Percentiles rank a stretch among this genome's conserved stretches.
Conservation (phyloP, 2,329 filamentous ascomycete genomes). For the Cordyceps farinosa region DNA sequence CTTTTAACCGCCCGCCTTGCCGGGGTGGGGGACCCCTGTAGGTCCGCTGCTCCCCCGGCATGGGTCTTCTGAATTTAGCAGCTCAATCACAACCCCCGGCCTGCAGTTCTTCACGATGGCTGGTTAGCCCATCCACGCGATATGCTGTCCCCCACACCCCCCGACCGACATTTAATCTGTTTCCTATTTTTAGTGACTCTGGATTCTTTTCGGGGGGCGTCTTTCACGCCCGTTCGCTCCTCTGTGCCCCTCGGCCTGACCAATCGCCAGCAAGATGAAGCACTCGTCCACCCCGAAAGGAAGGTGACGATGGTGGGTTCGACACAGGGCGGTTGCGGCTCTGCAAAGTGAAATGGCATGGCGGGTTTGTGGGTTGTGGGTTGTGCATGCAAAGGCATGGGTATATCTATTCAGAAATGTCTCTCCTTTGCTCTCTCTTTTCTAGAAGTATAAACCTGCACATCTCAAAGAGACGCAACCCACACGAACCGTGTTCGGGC, state of each 20-base stretch:
- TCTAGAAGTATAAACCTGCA: neutral
- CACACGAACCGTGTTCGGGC: neutral
- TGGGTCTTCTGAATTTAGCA: neutral
- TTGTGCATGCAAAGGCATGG: neutral
- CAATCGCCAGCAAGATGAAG: neutral
- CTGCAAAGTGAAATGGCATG: neutral
- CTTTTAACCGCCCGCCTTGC: slow-evolving; percentile 11
- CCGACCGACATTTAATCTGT: neutral
- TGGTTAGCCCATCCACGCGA: neutral
- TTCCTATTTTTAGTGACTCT: slow-evolving; percentile 11
- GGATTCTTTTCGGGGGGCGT: neutral
- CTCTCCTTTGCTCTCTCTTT: slow-evolving; percentile 6
- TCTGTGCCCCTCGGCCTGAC: neutral
- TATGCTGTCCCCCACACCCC: neutral
- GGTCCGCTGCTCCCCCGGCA: neutral
- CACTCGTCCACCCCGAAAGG: neutral
- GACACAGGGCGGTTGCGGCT: slow-evolving; percentile 13
- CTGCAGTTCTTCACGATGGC: neutral
- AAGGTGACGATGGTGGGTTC: neutral
- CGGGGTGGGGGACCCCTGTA: neutral
- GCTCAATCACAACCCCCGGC: too few relatives aligned
- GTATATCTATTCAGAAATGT: slow-evolving; percentile 14
- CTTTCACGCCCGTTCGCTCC: neutral
- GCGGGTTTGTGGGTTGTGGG: neutral
- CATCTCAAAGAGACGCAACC: neutral